phyloP scores from a whole-genome alignment of 2,329 filamentous ascomycete genomes.

The Ophiostoma populinum region DNA sequence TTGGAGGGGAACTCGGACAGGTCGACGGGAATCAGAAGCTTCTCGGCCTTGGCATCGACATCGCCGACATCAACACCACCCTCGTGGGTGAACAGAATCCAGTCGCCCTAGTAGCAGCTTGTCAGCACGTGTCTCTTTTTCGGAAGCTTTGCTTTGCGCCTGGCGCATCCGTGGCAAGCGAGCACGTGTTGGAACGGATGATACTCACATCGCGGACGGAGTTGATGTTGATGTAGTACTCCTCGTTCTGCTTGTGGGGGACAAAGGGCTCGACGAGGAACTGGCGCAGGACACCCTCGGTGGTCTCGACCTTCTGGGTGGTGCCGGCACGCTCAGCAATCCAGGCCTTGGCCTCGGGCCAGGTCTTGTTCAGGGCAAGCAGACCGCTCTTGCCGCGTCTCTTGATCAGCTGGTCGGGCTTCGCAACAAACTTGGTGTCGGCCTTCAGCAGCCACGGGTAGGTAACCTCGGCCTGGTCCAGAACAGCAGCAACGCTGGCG shows the following conservation, averaged over 20 bases:
- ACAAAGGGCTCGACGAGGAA: conserved; percentile 99
- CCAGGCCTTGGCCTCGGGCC: conserved; percentile 88
- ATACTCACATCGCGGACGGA: conserved; percentile 92
- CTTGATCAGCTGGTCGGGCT: conserved; percentile 99
- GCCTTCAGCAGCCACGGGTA: conserved; percentile 85
- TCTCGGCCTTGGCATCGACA: conserved; percentile 97
- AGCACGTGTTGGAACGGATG: too few relatives aligned
- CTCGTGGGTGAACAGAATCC: conserved; percentile 99
- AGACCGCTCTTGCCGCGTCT: conserved; percentile 97
- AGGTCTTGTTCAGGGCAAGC: conserved; percentile 89
- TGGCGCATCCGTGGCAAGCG: too few relatives aligned
- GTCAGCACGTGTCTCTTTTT: too few relatives aligned
- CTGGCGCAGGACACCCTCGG: conserved; percentile 73
- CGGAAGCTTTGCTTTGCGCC: too few relatives aligned
- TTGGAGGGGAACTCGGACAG: conserved; percentile 90
- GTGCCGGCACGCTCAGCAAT: conserved; percentile 84
- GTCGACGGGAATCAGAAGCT: conserved; percentile 93
- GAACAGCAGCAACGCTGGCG: conserved; percentile 62
- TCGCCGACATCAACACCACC: conserved; percentile 99
- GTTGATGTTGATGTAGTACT: conserved; percentile 99
- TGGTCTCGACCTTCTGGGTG: conserved; percentile 81
- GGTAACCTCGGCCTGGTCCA: conserved; percentile 88
- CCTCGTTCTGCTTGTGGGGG: conserved; percentile 82
- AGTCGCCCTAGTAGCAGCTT: conserved; percentile 62
- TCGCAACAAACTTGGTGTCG: conserved; percentile 87